Evolutionary conservation across 208 protist genomes (phyloP), one percentile per base, ranked within the genome.

Genomic region (Crithidia thermophila): DNA sequence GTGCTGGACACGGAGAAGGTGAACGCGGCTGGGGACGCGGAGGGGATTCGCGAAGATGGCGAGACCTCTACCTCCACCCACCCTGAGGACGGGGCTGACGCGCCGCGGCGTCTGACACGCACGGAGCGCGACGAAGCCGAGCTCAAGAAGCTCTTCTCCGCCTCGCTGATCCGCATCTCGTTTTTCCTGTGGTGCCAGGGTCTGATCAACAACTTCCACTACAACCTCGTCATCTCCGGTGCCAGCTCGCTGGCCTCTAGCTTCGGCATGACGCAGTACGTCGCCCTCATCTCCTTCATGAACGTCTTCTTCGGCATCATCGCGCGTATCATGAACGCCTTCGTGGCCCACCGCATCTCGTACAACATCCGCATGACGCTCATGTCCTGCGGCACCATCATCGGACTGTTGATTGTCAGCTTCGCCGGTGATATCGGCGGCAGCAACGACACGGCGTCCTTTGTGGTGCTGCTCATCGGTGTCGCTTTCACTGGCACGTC

Each of bases 141-240:
- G 56, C 59, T 72, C 16, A 52, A 68, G 18, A 39, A 60, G 14
- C 68, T 80, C 21, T 77, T 81, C 50, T 46, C 40, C 11, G 58
- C 50, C 21, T 58, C 67, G 30, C 28, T 63, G 4, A 47, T 76
- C 6, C 76, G 81, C 33, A 81, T 74, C 60, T 72, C 65, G 40
- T 68, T 84, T 43, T 84, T 79, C 33, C 31, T 87, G 31, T 92
- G 77, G 70, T 51, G 90, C 27, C 51, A 93, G 16, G 92, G 92
- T 33, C 74, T 93, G 46, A 94, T 97, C 61, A 97, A 97, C 66
- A 97, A 95, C 74, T 94, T 97, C 47, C 85, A 94, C 75, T 96
- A 94, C 73, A 83, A 73, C 59, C 56, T 96, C 34, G 79, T 97
- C 21, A 85, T 94, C 47, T 77, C 89, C 18, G 90, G 79, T 28